Evolutionary conservation across 129 eudicot genomes (phyloP).

Genomic region (Saposhnikovia divaricata): DNA sequence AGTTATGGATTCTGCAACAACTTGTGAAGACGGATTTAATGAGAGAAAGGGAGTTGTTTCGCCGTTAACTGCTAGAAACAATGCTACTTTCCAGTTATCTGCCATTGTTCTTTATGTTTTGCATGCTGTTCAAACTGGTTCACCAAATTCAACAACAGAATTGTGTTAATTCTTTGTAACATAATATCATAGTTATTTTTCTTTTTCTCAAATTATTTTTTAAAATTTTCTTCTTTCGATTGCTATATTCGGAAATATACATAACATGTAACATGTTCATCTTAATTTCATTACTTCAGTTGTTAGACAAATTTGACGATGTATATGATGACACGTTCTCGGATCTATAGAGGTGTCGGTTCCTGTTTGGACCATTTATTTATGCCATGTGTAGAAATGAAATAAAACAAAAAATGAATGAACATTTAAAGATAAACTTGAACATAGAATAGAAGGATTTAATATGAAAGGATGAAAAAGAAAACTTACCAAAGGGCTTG

Average conservation of each 20-base stretch:
- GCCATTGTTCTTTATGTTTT: conserved; percentile 50
- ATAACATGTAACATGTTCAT: neutral
- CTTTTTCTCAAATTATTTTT: neutral
- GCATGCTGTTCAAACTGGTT: conserved; percentile 28
- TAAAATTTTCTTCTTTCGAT: neutral
- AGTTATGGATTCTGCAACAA: conserved; percentile 48
- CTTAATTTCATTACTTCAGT: neutral
- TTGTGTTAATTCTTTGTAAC: neutral
- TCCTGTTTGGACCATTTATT: neutral
- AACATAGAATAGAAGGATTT: too few relatives aligned
- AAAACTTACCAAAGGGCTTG: too few relatives aligned
- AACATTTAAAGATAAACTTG: too few relatives aligned
- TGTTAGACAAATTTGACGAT: neutral
- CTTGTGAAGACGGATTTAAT: conserved; percentile 69
- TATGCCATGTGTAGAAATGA: neutral
- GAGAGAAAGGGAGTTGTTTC: conserved; percentile 43
- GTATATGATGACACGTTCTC: neutral
- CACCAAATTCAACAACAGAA: neutral
- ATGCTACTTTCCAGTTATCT: conserved; percentile 40
- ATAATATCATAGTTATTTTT: neutral
- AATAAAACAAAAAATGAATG: too few relatives aligned
- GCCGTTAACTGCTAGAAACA: conserved; percentile 43
- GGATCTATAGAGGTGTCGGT: neutral
- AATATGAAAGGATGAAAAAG: too few relatives aligned
- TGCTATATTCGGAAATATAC: neutral